Evolutionary conservation across 139 green algal species (phyloP), one percentile per base, ranked within the genome.

Genomic region (Raphidocelis subcapitata): DNA sequence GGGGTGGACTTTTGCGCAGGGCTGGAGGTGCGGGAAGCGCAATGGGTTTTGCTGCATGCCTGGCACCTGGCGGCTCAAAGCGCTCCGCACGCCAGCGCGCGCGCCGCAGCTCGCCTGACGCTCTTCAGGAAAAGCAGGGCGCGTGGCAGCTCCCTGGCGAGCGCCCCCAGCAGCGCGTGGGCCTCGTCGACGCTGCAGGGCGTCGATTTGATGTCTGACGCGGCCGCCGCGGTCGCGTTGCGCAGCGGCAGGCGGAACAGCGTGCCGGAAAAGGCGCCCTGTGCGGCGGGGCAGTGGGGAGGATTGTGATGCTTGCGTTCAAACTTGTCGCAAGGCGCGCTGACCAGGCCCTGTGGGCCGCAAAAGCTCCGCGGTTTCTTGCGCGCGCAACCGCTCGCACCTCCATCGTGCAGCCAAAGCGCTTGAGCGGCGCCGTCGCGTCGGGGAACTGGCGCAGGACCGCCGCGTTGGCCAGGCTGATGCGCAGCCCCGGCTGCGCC

Each of bases 221-320:
- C n/a, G 10, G 80, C 64, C n/a, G 82, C 89, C 24, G 76, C 62
- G 0, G 35, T 64, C 21, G 55, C 26, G 18, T 33, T 73, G 32
- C 91, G 84, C 49, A 96, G 82, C 0, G 91, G 91, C 62, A 96
- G 93, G 33, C 91, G 81, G 84, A 95, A 95, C 18, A 95, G 68
- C 10, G 90, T 95, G 52, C 86, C 90, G 41, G 69, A 20, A 46
- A 72, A 91, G 18, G 56, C 65, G 29, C 44, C 47, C 70, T 77
- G 70, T 49, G 41, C 12, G n/a, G n/a, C n/a, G n/a, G n/a, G n/a
- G n/a, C n/a, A n/a, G n/a, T n/a, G n/a, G n/a, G n/a, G n/a, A n/a
- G n/a, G n/a, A n/a, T n/a, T n/a, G n/a, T n/a, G n/a, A n/a, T n/a
- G n/a, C n/a, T n/a, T n/a, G n/a, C n/a, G n/a, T n/a, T n/a, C n/a